Evolutionary conservation across 257 asterid genomes (phyloP).

Genomic region (Lycium ferocissimum): DNA sequence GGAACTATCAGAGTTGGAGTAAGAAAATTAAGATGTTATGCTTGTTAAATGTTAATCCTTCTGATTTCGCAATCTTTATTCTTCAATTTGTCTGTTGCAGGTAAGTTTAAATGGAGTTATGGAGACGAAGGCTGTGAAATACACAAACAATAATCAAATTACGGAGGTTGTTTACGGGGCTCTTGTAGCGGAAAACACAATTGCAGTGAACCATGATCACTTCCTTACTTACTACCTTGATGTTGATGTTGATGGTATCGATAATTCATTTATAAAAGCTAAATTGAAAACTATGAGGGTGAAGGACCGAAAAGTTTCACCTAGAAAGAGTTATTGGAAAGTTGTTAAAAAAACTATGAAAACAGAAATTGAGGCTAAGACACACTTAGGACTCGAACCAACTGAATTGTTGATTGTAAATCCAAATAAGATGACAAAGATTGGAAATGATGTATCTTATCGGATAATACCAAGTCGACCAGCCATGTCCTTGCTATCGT

Average conservation of each 20-base stretch:
- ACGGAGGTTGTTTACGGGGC: slow-evolving; percentile 50
- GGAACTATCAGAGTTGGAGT: slow-evolving; percentile 72
- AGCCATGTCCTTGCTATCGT: slow-evolving; percentile 47
- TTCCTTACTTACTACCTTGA: slow-evolving; percentile 71
- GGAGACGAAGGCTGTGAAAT: slow-evolving; percentile 61
- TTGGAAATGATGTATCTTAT: slow-evolving; percentile 67
- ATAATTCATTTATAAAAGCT: slow-evolving; percentile 60
- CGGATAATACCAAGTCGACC: slow-evolving; percentile 58
- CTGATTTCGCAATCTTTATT: background rate
- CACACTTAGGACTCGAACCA: slow-evolving; percentile 45
- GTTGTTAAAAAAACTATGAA: slow-evolving; percentile 54
- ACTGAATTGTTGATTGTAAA: slow-evolving; percentile 58
- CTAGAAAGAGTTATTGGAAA: slow-evolving; percentile 74
- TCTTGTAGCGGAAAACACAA: slow-evolving; percentile 56
- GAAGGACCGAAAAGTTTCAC: slow-evolving; percentile 36
- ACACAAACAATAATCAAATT: slow-evolving; percentile 39
- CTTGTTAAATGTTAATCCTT: background rate
- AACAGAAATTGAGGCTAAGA: slow-evolving; percentile 54
- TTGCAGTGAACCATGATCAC: slow-evolving; percentile 72
- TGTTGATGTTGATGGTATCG: slow-evolving; percentile 64
- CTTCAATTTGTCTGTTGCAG: slow-evolving; percentile 37
- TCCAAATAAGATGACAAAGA: slow-evolving; percentile 59
- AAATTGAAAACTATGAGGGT: slow-evolving; percentile 43
- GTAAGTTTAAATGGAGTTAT: slow-evolving; percentile 61
- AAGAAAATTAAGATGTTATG: slow-evolving; percentile 36